Conservation (phyloP, 2,329 filamentous ascomycete species). For the Nigrospora sphaerica region DNA sequence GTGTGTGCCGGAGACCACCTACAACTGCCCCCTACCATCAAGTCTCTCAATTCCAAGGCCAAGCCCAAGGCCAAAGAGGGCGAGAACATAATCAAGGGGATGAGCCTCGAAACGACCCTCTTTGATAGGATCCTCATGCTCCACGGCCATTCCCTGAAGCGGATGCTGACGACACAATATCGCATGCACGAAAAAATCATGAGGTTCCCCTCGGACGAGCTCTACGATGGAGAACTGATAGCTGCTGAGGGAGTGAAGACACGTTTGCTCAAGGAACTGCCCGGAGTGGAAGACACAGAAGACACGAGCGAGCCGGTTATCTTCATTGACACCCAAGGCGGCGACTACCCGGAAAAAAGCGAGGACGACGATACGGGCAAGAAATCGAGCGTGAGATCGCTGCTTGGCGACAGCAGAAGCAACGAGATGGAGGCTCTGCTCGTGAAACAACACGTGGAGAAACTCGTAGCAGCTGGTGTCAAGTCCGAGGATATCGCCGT, state of each 20-base stretch:
- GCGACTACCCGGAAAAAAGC: conserved; percentile 77
- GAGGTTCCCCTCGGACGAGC: conserved; percentile 81
- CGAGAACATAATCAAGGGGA: conserved; percentile 34
- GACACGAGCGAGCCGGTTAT: conserved; percentile 83
- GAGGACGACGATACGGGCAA: conserved; percentile 60
- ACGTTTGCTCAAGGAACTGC: conserved; percentile 66
- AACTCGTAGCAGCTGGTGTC: conserved; percentile 73
- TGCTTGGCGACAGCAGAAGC: conserved; percentile 43
- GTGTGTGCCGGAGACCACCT: conserved; percentile 92
- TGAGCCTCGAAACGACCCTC: conserved; percentile 77
- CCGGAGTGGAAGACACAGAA: conserved; percentile 66
- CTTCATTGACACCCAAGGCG: conserved; percentile 95
- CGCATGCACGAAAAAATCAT: conserved; percentile 97
- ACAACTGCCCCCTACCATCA: conserved; percentile 91
- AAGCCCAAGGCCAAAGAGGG: conserved; percentile 27
- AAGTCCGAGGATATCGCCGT: conserved; percentile 81
- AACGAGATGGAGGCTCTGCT: conserved; percentile 86
- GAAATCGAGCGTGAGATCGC: conserved; percentile 38
- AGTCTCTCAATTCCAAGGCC: conserved; percentile 57
- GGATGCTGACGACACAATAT: conserved; percentile 95
- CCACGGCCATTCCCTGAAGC: conserved; percentile 78
- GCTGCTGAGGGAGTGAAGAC: conserved; percentile 73
- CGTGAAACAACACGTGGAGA: conserved; percentile 69
- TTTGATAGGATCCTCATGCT: conserved; percentile 82
- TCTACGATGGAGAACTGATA: conserved; percentile 77